Evolutionary conservation across 805 yeast species (phyloP), one percentile per base, ranked within the genome.

Genomic region (Metschnikowia lachancei): DNA sequence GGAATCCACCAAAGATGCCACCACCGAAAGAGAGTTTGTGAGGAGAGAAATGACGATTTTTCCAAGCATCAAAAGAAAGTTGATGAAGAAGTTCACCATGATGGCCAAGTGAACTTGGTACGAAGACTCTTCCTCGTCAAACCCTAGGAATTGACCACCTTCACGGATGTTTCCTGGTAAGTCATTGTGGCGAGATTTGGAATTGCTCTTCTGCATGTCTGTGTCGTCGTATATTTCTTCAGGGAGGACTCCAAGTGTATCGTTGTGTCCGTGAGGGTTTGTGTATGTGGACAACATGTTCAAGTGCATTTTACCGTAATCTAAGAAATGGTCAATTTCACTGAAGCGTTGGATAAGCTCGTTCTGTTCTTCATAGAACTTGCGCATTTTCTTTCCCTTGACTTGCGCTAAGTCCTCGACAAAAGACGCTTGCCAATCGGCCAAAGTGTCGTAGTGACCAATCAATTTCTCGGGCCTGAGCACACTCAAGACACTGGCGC

Each of bases 1-100:
- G 2, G 92, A 85, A 65, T 86, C 95, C 34, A 87, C 83, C 51
- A 86, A 74, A 1, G 94, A 85, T 0, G 95, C 95, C 41, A 86
- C 69, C 39, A 87, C 78, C 6, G 94, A 85, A 52, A 87, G 78
- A 10, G 95, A 87, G 58, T 70, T 75, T 0, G 92, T 82, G 59
- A 82, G 65, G n/a, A 79, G 51, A 1, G 82, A 80, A 19, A 84
- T 88, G 11, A 74, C 66, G 3, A 75, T 48, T 58, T 86, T 86
- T 2, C 87, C 90, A 1, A 76, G 36, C 41, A 86, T 65, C 43
- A 87, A 68, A 1, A 83, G 45, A 33, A 81, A 61, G 59, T 86
- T 86, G 46, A 85, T 67, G 32, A 71, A 62, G 56, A 85, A 81
- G 52, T 85, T 86, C 35, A 85, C 76, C 55, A 77, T 60, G 45